Conservation (phyloP, 495 filamentous ascomycete species). For the Penicillium verhagenii region DNA sequence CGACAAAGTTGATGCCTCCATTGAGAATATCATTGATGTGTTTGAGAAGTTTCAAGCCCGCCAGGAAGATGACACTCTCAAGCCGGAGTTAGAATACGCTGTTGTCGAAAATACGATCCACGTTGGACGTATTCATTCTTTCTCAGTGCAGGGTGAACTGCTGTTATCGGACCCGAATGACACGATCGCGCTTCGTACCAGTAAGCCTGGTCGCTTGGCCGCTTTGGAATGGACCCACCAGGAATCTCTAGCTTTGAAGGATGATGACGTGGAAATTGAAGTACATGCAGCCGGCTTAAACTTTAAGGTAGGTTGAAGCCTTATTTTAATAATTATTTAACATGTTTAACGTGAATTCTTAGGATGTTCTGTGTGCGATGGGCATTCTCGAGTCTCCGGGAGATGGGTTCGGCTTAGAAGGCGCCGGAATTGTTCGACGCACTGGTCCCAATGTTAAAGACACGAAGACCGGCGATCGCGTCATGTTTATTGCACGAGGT, state of each 20-base stretch:
- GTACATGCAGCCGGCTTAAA: conserved; percentile 28
- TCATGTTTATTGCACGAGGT: conserved; percentile 35
- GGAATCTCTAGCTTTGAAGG: conserved; percentile 6
- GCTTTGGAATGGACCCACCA: conserved; percentile 31
- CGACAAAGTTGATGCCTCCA: background rate
- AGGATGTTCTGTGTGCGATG: conserved; percentile 40
- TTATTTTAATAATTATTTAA: background rate
- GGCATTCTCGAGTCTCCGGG: conserved; percentile 32
- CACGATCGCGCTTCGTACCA: background rate
- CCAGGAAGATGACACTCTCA: background rate
- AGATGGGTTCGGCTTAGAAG: conserved; percentile 40
- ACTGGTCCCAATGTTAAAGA: conserved; percentile 25
- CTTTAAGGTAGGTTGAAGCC: conserved; percentile 24
- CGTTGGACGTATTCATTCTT: conserved; percentile 18
- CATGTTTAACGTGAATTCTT: background rate
- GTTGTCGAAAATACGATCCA: conserved; percentile 25
- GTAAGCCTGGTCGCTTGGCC: background rate
- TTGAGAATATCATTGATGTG: background rate
- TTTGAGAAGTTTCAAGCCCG: background rate
- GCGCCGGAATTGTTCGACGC: conserved; percentile 36
- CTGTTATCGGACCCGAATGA: too few species aligned
- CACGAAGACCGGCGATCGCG: conserved; percentile 40
- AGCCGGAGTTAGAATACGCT: background rate
- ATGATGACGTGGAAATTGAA: conserved; percentile 32
- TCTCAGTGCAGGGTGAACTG: background rate